Conservation (phyloP, 2,329 filamentous ascomycete genomes). For the Rosellinia necatrix region DNA sequence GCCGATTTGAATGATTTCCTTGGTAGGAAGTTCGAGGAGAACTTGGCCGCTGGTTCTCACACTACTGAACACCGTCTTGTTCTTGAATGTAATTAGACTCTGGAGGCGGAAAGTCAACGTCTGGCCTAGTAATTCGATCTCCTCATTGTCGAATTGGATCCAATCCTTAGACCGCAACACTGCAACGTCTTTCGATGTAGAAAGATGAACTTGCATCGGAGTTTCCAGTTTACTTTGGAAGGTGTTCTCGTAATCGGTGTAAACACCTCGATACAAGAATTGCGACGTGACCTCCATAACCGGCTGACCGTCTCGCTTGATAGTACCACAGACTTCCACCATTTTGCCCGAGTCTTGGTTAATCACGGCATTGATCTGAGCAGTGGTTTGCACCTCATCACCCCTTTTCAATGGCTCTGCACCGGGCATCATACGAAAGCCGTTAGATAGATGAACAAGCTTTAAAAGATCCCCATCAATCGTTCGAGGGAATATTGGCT, state of each 20-base stretch:
- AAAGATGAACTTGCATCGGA: slow-evolving; percentile 89
- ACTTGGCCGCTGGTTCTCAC: slow-evolving; percentile 94
- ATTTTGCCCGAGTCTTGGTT: slow-evolving; percentile 99
- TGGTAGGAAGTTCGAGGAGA: slow-evolving; percentile 89
- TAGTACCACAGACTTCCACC: slow-evolving; percentile 99
- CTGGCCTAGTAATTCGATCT: slow-evolving; percentile 87
- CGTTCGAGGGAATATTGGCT: slow-evolving; percentile 95
- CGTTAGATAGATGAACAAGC: slow-evolving; percentile 94
- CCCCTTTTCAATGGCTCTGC: slow-evolving; percentile 95
- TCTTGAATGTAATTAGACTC: slow-evolving; percentile 91
- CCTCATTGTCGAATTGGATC: slow-evolving; percentile 82
- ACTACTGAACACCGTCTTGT: slow-evolving; percentile 86
- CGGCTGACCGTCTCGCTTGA: slow-evolving; percentile 77
- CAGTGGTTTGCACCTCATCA: slow-evolving; percentile 88
- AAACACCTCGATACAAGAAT: slow-evolving; percentile 92
- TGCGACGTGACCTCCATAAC: slow-evolving; percentile 99
- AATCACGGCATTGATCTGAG: slow-evolving; percentile 95
- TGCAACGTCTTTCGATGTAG: slow-evolving; percentile 87
- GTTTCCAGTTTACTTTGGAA: slow-evolving; percentile 98
- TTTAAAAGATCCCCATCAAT: slow-evolving; percentile 97
- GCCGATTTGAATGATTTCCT: slow-evolving; percentile 97
- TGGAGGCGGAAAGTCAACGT: slow-evolving; percentile 96
- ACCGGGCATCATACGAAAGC: slow-evolving; percentile 97
- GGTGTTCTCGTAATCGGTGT: slow-evolving; percentile 95
- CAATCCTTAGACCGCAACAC: slow-evolving; percentile 96